These are phyloP conservation scores for Hylodesmum podocarpum DNA, from an alignment of 306 rosid species.

Conservation along the genomic window DNA sequence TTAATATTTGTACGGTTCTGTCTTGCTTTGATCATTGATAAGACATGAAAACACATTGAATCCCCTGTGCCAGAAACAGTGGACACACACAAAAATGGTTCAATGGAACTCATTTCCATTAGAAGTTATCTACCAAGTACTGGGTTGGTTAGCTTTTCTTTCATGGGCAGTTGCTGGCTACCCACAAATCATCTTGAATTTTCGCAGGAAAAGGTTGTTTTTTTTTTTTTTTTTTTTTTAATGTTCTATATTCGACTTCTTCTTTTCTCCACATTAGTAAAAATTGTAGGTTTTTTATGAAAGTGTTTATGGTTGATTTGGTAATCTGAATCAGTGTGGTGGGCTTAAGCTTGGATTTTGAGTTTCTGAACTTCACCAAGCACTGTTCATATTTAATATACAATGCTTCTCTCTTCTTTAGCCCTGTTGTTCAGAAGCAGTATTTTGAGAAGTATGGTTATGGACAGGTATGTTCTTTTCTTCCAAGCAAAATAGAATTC, in stretches of 20 bases:
- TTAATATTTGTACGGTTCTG: neutral
- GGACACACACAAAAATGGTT: constrained; percentile 39
- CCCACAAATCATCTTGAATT: constrained; percentile 80
- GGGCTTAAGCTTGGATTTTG: constrained; percentile 79
- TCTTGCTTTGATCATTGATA: neutral
- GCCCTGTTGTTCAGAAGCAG: constrained; percentile 66
- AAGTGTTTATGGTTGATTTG: neutral
- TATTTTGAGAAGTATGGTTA: constrained; percentile 66
- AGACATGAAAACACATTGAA: neutral
- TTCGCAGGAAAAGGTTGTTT: constrained; percentile 68
- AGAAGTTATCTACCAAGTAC: constrained; percentile 49
- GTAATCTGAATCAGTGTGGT: constrained; percentile 57
- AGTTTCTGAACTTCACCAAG: constrained; percentile 65
- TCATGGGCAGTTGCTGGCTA: constrained; percentile 61
- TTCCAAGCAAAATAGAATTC: neutral
- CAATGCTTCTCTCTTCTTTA: constrained; percentile 82
- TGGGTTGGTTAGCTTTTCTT: constrained; percentile 75
- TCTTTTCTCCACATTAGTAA: too few species aligned
- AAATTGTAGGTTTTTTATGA: too few species aligned
- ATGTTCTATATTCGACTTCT: neutral
- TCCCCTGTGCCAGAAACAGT: neutral
- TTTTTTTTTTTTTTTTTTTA: too few species aligned
- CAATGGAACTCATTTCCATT: constrained; percentile 74
- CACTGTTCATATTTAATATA: constrained; percentile 73
- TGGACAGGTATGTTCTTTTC: constrained; percentile 47